Conservation (phyloP, 306 rosid genomes). For the Alnus rubra region DNA sequence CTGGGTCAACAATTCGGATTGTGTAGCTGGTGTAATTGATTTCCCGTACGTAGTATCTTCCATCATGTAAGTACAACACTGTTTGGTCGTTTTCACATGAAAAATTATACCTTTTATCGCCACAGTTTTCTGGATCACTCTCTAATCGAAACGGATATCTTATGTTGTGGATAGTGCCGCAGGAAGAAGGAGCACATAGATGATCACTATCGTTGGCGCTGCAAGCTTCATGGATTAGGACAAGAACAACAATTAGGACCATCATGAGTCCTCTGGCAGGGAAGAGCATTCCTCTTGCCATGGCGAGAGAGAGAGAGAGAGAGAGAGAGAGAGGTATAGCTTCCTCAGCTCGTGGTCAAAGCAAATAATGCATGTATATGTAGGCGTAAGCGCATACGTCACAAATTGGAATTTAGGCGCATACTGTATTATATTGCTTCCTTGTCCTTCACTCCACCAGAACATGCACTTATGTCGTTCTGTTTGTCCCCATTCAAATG, state of each 20-base stretch:
- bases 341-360: no score
- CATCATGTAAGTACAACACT: neutral
- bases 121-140: neutral
- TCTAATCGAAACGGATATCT: conserved; percentile 30
- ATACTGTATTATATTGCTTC: no score
- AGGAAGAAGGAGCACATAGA: conserved; percentile 16
- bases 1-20: conserved; percentile 22
- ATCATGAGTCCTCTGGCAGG: no score
- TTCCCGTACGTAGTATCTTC: neutral
- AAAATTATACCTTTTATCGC: neutral
- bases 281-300: neutral
- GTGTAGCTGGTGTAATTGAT: conserved; percentile 19
- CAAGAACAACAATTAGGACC: neutral
- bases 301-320: neutral
- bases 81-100: conserved; percentile 30
- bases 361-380: no score
- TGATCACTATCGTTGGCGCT: neutral
- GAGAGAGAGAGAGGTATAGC: neutral
- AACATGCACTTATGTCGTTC: no score
- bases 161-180: conserved; percentile 23
- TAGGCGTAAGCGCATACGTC: no score
- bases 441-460: no score
- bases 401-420: no score
- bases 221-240: neutral
- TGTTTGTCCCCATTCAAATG: no score